Base-by-base conservation (phyloP, 306 rosid species). In the Cicer judaicum region DNA sequence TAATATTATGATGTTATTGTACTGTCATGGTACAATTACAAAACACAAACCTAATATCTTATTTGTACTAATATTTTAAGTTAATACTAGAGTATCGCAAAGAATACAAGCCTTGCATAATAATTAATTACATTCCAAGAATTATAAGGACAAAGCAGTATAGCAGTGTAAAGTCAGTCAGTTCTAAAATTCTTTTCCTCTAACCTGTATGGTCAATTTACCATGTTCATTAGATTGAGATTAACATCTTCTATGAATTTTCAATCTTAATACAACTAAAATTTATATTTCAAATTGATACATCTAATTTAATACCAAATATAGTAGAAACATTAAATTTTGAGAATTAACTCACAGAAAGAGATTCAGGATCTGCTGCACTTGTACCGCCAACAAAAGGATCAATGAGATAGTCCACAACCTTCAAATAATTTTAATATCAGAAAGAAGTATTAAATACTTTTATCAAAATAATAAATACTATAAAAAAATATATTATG, bases 311-410 rank as follows among this genome's bases (percentile, higher is more conserved):
- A 81, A 69, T 18, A 74, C 29, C 19, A 49, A 42, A 64, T 34
- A 81, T 1, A 5, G 19, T 19, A 38, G 8, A 75, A 70, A 41
- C 44, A 53, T 56, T 67, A 57, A 78, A 50, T 68, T 63, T 36
- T 55, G 77, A 84, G 80, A 44, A 83, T 64, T 78, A 86, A 76
- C 98, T 91, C 69, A 91, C 98, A 71, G 98, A 91, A 74, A 93
- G 98, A 82, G 94, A 93, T 64, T 90, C 93, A 9, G 98, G 96
- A 85, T 87, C 97, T 41, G 90, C 89, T 75, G 84, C 94, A 84
- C 96, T 91, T 73, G 94, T 84, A 70, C 97, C 98, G 29, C 90
- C 94, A 75, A 93, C 96, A 76, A 93, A 66, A 72, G 98, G 98
- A 84, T 93, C 96, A 70, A 93, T 79, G 78, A 93, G 91, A 85